phyloP scores from a whole-genome alignment of 768 basidiomycete species.

The Boletales sp. region DNA sequence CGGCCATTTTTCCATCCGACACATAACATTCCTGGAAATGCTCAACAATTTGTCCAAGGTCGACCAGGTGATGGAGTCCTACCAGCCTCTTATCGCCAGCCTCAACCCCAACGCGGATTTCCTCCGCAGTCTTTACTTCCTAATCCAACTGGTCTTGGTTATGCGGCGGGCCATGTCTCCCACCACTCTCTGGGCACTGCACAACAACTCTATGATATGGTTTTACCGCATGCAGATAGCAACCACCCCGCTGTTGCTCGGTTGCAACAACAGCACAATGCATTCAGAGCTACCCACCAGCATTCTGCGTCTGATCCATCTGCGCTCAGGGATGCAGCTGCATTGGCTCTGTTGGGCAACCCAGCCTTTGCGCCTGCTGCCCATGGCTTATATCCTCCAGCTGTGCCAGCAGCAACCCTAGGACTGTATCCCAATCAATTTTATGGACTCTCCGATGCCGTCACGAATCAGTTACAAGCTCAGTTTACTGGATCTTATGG shows the following conservation, averaged over 20 bases:
- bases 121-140: conserved; percentile 56
- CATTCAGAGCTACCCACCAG: conserved; percentile 72
- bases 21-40: conserved; percentile 36
- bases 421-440: conserved; percentile 71
- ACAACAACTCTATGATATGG: conserved; percentile 81
- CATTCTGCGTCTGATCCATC: conserved; percentile 84
- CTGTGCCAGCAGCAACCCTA: conserved; percentile 41
- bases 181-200: conserved; percentile 71
- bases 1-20: conserved; percentile 51
- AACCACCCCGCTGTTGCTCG: conserved; percentile 66
- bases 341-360: conserved; percentile 59
- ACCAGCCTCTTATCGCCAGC: conserved; percentile 57
- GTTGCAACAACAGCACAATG: conserved; percentile 75
- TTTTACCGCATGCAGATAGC: conserved; percentile 49
- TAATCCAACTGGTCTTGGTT: conserved; percentile 52
- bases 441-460: conserved; percentile 59
- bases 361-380: conserved; percentile 49
- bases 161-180: conserved; percentile 52
- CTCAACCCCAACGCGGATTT: conserved; percentile 50
- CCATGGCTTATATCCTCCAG: conserved; percentile 51
- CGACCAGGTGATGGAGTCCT: conserved; percentile 48
- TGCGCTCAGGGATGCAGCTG: conserved; percentile 64
- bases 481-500: conserved; percentile 56
- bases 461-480: conserved; percentile 59
- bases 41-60: conserved; percentile 48